Base-by-base conservation (phyloP, 2,329 filamentous ascomycete genomes). In the Alternaria gansuensis region DNA sequence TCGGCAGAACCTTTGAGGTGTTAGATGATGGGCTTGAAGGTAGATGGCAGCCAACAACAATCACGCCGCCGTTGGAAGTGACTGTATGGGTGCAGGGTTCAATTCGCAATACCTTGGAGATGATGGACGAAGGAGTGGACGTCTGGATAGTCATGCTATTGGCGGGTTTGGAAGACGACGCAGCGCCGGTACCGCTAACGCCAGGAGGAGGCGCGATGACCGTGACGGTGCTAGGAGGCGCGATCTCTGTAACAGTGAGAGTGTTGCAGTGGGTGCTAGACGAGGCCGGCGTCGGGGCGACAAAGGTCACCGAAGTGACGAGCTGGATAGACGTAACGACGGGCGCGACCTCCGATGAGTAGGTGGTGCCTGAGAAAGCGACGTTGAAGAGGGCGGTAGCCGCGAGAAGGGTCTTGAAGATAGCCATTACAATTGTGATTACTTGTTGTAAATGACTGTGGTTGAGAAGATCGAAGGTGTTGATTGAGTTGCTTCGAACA, bases 341-440 rank as follows among this genome's bases (percentile, higher is more conserved):
- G 3, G 43, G 26, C 7, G 31, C 33, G 7, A 44, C 23, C 13
- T 43, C 52, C 11, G 46, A 50, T n/a, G 58, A 58, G 43, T 52
- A 45, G 5, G 33, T 43, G 13, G 54, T 63, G 26, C 53, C 50
- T 26, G 48, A 41, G 13, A 57, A 29, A 26, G 51, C 51, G 33
- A 56, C 39, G 4, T 56, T 63, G 58, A 61, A 24, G 34, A 63
- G 44, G 0, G 51, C 58, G 11, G 36, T 34, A 13, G 51, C 29
- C 26, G 54, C 58, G 51, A 59, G 4, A 31, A 59, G 7, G 5
- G 21, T 31, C 43, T 44, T 62, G 58, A 62, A 51, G 33, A 39
- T 37, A 21, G 31, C 39, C 61, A 63, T 63, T 54, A 45, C 17
- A 29, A 9, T 23, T 36, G n/a, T 23, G 55, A n/a, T 14, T 13